These are phyloP conservation scores for Sicyos edulis DNA, from an alignment of 306 rosid genomes.

Conservation along the genomic window DNA sequence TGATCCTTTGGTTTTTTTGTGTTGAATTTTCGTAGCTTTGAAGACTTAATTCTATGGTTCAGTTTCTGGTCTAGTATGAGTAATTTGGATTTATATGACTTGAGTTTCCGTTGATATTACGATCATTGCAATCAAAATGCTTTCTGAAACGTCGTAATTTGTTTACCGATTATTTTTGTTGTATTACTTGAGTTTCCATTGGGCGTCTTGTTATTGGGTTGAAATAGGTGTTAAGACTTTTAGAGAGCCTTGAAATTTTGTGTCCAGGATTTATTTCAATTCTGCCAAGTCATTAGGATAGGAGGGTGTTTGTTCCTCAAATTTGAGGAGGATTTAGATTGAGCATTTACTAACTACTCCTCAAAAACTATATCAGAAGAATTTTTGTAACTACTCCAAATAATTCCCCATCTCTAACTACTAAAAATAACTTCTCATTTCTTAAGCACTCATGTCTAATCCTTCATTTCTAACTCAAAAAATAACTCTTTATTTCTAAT, in stretches of 20 bases:
- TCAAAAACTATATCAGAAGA: too few relatives aligned
- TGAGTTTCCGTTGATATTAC: neutral
- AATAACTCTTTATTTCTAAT: too few relatives aligned
- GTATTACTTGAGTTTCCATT: neutral
- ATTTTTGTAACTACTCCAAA: too few relatives aligned
- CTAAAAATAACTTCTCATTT: too few relatives aligned
- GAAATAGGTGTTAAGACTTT: neutral
- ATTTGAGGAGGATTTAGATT: too few relatives aligned
- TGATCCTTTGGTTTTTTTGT: neutral
- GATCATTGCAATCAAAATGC: conserved; percentile 7
- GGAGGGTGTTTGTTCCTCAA: too few relatives aligned
- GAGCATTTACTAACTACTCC: too few relatives aligned
- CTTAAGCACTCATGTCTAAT: too few relatives aligned
- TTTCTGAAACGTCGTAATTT: neutral
- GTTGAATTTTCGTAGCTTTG: neutral
- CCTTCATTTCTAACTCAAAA: too few relatives aligned
- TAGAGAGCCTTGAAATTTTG: neutral
- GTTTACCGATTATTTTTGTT: neutral
- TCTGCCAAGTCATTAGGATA: too few relatives aligned
- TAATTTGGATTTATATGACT: neutral
- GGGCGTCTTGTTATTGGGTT: neutral
- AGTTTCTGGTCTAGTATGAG: conserved; percentile 1
- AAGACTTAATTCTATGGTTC: conserved; percentile 35
- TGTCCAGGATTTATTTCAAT: too few relatives aligned
- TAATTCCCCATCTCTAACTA: too few relatives aligned